Percentiles rank a stretch among this genome's conserved stretches.
Conservation (phyloP, 179 eudicot species). For the Amaranthus tricolor region DNA sequence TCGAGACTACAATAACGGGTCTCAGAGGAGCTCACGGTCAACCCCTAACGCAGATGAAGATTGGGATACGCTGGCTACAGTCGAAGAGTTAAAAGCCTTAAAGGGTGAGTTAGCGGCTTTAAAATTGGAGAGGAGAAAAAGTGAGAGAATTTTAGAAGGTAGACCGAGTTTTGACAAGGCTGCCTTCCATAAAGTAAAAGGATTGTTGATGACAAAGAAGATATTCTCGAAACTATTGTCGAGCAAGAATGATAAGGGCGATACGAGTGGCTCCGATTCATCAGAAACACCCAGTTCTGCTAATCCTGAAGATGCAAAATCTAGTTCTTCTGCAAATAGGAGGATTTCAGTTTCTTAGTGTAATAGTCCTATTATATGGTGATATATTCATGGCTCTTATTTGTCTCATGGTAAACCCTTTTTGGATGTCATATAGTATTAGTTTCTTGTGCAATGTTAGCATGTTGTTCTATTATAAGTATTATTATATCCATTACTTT, state of each 20-base stretch:
- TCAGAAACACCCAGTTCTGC: slow-evolving; percentile 62
- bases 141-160: slow-evolving; percentile 27
- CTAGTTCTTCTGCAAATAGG: slow-evolving; percentile 52
- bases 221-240: slow-evolving; percentile 76
- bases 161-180: slow-evolving; percentile 39
- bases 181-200: slow-evolving; percentile 46
- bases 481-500: too few species aligned
- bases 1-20: slow-evolving; percentile 49
- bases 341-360: slow-evolving; percentile 66
- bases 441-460: too few species aligned
- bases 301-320: slow-evolving; percentile 57
- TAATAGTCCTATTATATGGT: too few species aligned
- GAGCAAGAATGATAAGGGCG: slow-evolving; percentile 42
- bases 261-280: slow-evolving; percentile 84
- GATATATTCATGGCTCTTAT: too few species aligned
- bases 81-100: slow-evolving; percentile 68
- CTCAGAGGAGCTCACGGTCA: slow-evolving; percentile 58
- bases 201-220: slow-evolving; percentile 64
- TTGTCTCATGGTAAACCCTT: too few species aligned
- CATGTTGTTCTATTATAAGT: too few species aligned
- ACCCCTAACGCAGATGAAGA: slow-evolving; percentile 68
- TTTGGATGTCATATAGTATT: too few species aligned
- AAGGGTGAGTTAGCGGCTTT: slow-evolving; percentile 75
- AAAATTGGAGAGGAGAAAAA: slow-evolving; percentile 42
- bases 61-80: slow-evolving; percentile 84